Evolutionary conservation across 1,139 yeast species (phyloP).

Genomic region (Blastobotrys arbuscula): DNA sequence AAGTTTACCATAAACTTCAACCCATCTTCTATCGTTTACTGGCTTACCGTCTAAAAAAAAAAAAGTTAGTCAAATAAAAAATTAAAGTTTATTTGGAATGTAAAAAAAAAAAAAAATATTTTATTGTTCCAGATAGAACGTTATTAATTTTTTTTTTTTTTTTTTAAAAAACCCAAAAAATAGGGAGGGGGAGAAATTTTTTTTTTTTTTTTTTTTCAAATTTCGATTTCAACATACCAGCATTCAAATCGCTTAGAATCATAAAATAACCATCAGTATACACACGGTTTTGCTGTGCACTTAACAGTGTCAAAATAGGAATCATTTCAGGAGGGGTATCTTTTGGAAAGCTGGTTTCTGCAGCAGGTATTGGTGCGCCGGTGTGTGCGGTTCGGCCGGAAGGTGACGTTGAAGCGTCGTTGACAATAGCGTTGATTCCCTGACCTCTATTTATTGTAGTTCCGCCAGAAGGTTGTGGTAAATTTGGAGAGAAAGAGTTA

Average conservation of each 20-base stretch:
- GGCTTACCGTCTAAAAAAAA: conserved; percentile 72
- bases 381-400: conserved; percentile 9
- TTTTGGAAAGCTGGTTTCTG: conserved; percentile 27
- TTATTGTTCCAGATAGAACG: not conserved
- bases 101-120: conserved; percentile 3
- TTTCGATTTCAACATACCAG: conserved; percentile 27
- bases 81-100: not conserved
- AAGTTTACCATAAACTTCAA: conserved; percentile 85
- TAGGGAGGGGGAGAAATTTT: not conserved
- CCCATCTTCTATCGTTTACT: conserved; percentile 73
- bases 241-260: conserved; percentile 37
- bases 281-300: conserved; percentile 46
- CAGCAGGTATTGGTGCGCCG: conserved; percentile 6
- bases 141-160: not conserved
- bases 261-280: conserved; percentile 46
- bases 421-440: conserved; percentile 2
- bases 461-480: conserved; percentile 6
- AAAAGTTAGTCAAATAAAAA: conserved; percentile 5
- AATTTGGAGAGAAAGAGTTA: conserved; percentile 16
- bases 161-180: not conserved
- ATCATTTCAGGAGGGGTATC: conserved; percentile 46
- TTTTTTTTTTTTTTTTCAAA: too few relatives aligned
- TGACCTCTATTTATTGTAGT: not conserved
- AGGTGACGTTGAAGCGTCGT: conserved; percentile 7
- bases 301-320: conserved; percentile 49